Evolutionary conservation across 2,329 filamentous ascomycete species (phyloP).

Genomic region (Eurotiales sp.): DNA sequence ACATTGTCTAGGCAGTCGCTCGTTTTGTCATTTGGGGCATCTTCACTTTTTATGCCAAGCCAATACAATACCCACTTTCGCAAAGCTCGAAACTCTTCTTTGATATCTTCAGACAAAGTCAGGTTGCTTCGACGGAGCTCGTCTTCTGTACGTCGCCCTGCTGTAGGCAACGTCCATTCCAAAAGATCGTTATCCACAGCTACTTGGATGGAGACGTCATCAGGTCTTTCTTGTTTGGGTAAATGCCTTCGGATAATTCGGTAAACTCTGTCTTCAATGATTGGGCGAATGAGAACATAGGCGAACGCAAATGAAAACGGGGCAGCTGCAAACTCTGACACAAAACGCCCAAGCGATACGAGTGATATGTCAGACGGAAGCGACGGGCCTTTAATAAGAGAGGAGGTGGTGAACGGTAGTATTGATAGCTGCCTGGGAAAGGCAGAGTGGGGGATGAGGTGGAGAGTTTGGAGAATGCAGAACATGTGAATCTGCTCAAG

Average conservation of each 20-base stretch:
- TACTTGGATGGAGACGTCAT: conserved; percentile 40
- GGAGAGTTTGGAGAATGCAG: conserved; percentile 40
- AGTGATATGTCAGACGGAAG: conserved; percentile 27
- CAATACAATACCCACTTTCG: conserved; percentile 30
- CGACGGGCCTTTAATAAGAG: conserved; percentile 31
- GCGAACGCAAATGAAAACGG: conserved; percentile 35
- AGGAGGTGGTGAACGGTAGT: conserved; percentile 34
- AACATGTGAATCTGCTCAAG: conserved; percentile 42
- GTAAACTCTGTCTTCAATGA: conserved; percentile 39
- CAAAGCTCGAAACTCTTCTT: conserved; percentile 32
- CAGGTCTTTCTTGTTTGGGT: conserved; percentile 39
- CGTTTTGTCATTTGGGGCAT: conserved; percentile 17
- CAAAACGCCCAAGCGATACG: conserved; percentile 24
- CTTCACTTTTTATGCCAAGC: conserved; percentile 25
- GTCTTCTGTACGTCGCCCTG: conserved; percentile 39
- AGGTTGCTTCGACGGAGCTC: conserved; percentile 35
- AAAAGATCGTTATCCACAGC: conserved; percentile 42
- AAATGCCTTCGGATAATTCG: conserved; percentile 36
- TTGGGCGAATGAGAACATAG: conserved; percentile 34
- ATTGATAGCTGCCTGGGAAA: conserved; percentile 31
- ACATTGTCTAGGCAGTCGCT: background rate
- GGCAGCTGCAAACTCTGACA: conserved; percentile 26
- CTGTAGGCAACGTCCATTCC: conserved; percentile 40
- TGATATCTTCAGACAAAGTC: conserved; percentile 34
- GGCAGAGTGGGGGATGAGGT: conserved; percentile 32